Evolutionary conservation across 768 basidiomycete species (phyloP).

Genomic region (Termitomyces sp.): DNA sequence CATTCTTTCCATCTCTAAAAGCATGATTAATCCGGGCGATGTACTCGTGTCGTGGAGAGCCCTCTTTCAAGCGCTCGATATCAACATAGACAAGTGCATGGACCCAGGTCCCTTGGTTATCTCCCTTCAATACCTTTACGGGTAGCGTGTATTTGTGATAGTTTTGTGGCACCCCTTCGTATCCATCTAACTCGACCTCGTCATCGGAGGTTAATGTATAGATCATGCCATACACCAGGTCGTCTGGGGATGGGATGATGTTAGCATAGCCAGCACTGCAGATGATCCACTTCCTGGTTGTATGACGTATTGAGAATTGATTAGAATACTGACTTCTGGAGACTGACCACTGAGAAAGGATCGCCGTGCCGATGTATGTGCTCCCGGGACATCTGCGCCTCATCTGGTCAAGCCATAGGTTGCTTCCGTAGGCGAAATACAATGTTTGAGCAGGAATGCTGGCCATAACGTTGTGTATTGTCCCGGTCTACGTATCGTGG

Average conservation of each 20-base stretch:
- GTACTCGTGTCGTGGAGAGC: slow-evolving; percentile 35
- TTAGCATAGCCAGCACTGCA: slow-evolving; percentile 39
- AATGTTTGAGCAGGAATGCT: slow-evolving; percentile 8
- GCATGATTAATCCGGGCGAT: slow-evolving; percentile 41
- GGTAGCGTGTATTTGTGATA: slow-evolving; percentile 32
- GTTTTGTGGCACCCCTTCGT: slow-evolving; percentile 31
- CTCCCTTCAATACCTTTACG: slow-evolving; percentile 19
- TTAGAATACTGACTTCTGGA: neutral
- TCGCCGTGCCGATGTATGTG: slow-evolving; percentile 34
- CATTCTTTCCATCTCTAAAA: slow-evolving; percentile 34
- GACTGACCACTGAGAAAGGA: slow-evolving; percentile 35
- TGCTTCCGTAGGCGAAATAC: slow-evolving; percentile 49
- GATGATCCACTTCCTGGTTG: slow-evolving; percentile 45
- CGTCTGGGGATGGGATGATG: slow-evolving; percentile 33
- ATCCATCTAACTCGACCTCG: slow-evolving; percentile 37
- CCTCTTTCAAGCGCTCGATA: slow-evolving; percentile 22
- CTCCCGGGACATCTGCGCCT: slow-evolving; percentile 39
- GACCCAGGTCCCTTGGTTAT: slow-evolving; percentile 8
- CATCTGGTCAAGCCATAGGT: slow-evolving; percentile 48
- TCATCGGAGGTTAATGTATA: slow-evolving; percentile 37
- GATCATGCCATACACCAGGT: slow-evolving; percentile 22
- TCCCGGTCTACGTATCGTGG: neutral
- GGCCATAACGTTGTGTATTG: neutral
- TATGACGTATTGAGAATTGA: neutral
- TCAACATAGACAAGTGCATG: slow-evolving; percentile 39